Base-by-base conservation (phyloP, 306 rosid species). In the Boehmeria nivea region DNA sequence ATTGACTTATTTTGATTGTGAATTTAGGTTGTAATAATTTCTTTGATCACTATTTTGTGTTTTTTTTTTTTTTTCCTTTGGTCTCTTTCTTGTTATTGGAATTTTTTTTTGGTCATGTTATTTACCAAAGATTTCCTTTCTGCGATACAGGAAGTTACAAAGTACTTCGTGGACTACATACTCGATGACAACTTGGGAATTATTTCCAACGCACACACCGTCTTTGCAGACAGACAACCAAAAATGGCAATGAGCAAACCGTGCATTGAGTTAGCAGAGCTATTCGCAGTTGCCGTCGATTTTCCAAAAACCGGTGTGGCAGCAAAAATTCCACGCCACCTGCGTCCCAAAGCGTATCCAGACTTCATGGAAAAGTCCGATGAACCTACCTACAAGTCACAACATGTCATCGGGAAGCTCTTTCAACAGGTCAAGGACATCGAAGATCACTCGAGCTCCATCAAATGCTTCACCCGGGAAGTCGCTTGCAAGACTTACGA, bases 341-440 rank as follows among this genome's bases (percentile, higher is more conserved):
- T 78, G 8, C 52, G 40, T 21, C 27, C 33, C 31, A 18, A 19
- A 13, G 22, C 6, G 2, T 74, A 31, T 38, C 84, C 80, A 0
- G 80, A 78, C 64, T 78, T 78, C 63, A 67, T 78, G 84, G 84
- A 74, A 31, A 78, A 78, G 54, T 28, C 20, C 0, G 54, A 63
- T 42, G 33, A 36, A 16, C 8, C 17, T 8, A 53, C 66, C 15
- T 78, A 78, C 16, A 8, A 39, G 28, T 78, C 80, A 12, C 10
- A 59, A 31, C 37, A 54, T 23, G 75, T 66, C 28, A 63, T 78
- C 0, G 77, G 84, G 33, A 78, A 63, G 48, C 77, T 78, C n/a
- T 75, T 63, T 12, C 63, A 69, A 26, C 67, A 54, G 28, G 78
- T 74, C 37, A 74, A 70, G 58, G 68, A 38, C 8, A 33, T 67